These are phyloP conservation scores for Panaeolus papilionaceus DNA, from an alignment of 768 basidiomycete species.

Conservation along the genomic window DNA sequence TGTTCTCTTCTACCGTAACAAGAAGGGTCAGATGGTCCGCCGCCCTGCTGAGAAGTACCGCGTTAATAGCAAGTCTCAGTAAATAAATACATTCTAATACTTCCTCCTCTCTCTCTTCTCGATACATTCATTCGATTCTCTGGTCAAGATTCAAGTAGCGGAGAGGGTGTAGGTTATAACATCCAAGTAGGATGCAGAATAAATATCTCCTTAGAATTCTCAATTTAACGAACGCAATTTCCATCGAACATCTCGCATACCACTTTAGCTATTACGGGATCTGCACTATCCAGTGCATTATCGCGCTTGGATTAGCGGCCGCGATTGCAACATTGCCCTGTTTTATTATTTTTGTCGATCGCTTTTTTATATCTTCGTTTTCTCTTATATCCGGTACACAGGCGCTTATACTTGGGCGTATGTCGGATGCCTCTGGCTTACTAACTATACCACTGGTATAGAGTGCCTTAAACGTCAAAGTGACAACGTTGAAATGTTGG, in stretches of 20 bases:
- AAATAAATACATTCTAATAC: constrained; percentile 8
- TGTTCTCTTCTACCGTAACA: constrained; percentile 53
- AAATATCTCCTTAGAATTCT: not conserved
- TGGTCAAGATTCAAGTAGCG: not conserved
- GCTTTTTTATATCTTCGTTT: too few relatives aligned
- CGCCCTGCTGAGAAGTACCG: constrained; percentile 36
- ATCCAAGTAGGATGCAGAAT: not conserved
- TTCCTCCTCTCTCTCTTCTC: not conserved
- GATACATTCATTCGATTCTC: not conserved
- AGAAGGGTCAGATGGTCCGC: constrained; percentile 43
- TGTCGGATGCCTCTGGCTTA: too few relatives aligned
- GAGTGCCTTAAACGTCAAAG: too few relatives aligned
- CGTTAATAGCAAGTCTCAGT: constrained; percentile 24
- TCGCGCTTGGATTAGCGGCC: too few relatives aligned
- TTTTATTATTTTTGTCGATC: too few relatives aligned
- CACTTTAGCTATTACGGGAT: not conserved
- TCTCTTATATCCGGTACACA: too few relatives aligned
- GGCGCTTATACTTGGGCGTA: too few relatives aligned
- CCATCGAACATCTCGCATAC: not conserved
- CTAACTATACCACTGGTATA: too few relatives aligned
- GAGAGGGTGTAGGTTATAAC: not conserved
- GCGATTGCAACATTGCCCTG: too few relatives aligned
- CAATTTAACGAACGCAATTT: not conserved
- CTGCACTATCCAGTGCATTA: too few relatives aligned
- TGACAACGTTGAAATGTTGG: too few relatives aligned